These are phyloP conservation scores for Candida wancherniae DNA, from an alignment of 805 yeast species.

Conservation along the genomic window DNA sequence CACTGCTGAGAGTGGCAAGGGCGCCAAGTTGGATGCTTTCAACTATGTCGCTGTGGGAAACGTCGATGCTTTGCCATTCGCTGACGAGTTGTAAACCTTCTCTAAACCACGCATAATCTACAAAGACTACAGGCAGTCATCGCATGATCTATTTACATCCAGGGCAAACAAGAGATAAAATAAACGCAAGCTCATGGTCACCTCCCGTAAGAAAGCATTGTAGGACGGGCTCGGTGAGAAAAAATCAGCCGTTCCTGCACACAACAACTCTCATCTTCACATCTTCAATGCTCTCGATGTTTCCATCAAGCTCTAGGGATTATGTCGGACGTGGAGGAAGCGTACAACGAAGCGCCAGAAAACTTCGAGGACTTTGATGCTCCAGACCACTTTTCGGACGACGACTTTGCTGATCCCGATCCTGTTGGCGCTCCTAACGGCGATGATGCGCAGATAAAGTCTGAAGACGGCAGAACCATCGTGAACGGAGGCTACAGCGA, in stretches of 20 bases:
- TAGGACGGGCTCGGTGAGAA: no score
- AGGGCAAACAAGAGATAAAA: slow-evolving; percentile 5
- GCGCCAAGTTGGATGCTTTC: slow-evolving; percentile 46
- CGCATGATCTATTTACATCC: slow-evolving; percentile 8
- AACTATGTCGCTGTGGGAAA: slow-evolving; percentile 90
- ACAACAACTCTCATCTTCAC: slow-evolving; percentile 6
- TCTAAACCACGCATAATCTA: slow-evolving; percentile 11
- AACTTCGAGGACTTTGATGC: slow-evolving; percentile 79
- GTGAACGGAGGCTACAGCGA: slow-evolving; percentile 68
- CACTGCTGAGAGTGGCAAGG: slow-evolving; percentile 30
- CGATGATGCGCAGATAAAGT: slow-evolving; percentile 41
- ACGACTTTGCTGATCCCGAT: slow-evolving; percentile 46
- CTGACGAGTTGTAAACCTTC: slow-evolving; percentile 76
- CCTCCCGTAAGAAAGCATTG: no score
- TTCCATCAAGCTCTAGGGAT: slow-evolving; percentile 3
- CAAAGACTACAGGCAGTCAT: slow-evolving; percentile 5
- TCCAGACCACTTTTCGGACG: slow-evolving; percentile 72
- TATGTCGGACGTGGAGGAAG: slow-evolving; percentile 44
- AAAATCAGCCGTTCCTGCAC: slow-evolving; percentile 1
- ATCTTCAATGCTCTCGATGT: neutral
- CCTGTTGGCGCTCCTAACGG: slow-evolving; percentile 19
- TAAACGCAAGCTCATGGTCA: neutral
- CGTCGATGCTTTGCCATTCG: slow-evolving; percentile 77
- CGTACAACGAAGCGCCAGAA: slow-evolving; percentile 66
- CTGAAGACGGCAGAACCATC: slow-evolving; percentile 70